Conservation (phyloP, 2,329 filamentous ascomycete genomes). For the Colletotrichum sansevieriae region DNA sequence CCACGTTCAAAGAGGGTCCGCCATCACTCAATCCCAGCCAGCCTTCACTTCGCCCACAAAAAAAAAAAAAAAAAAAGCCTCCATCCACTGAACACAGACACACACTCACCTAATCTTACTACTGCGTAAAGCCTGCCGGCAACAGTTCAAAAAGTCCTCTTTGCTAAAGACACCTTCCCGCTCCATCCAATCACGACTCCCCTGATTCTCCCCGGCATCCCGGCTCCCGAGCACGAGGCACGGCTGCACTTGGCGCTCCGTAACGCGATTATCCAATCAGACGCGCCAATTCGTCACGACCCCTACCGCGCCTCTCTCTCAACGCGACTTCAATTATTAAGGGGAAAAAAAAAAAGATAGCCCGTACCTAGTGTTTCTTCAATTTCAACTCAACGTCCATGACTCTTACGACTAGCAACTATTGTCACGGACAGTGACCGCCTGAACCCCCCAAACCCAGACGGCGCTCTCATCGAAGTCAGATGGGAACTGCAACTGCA, state of each 20-base stretch:
- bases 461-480: background rate
- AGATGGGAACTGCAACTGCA: conserved; percentile 9
- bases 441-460: background rate
- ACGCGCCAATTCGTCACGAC: background rate
- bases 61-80: no score
- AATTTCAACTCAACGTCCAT: no score
- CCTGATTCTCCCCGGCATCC: conserved; percentile 16
- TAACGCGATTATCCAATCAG: conserved; percentile 1
- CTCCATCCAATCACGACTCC: conserved; percentile 9
- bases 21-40: conserved; percentile 1
- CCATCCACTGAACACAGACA: no score
- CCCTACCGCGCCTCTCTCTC: background rate
- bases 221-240: conserved; percentile 6
- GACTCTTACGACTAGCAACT: no score
- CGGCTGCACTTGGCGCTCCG: background rate
- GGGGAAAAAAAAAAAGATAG: background rate
- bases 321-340: background rate
- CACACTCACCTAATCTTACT: background rate
- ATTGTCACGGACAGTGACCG: background rate
- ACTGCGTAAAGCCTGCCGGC: background rate
- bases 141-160: background rate
- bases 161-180: no score
- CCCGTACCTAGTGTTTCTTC: no score
- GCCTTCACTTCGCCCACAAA: background rate
- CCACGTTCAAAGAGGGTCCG: background rate